Conservation (phyloP, 306 rosid species). For the Acacia crassicarpa region DNA sequence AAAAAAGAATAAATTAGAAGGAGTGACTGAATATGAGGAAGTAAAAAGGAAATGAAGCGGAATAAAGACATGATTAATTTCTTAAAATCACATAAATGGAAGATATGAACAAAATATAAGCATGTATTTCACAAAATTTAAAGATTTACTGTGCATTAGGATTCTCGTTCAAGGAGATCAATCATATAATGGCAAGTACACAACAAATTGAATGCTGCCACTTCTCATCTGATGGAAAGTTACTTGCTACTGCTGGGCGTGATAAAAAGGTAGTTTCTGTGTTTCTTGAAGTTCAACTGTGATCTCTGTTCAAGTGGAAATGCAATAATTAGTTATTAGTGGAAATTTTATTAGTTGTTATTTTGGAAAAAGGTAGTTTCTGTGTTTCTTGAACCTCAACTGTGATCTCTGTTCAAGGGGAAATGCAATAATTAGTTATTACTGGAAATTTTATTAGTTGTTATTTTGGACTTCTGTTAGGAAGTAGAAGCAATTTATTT, state of each 20-base stretch:
- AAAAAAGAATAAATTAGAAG: not conserved
- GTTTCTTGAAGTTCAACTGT: slow-evolving; percentile 17
- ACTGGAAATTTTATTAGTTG: not conserved
- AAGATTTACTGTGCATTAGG: slow-evolving; percentile 42
- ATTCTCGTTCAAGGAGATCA: slow-evolving; percentile 48
- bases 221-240: slow-evolving; percentile 59
- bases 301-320: not conserved
- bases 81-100: not conserved
- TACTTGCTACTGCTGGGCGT: slow-evolving; percentile 63
- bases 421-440: not conserved
- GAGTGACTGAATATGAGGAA: not conserved
- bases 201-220: slow-evolving; percentile 74
- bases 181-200: slow-evolving; percentile 48
- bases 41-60: not conserved
- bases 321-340: not conserved
- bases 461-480: not conserved
- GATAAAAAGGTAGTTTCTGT: slow-evolving; percentile 64
- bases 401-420: not conserved
- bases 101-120: not conserved
- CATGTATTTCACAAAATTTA: not conserved
- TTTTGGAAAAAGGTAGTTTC: not conserved
- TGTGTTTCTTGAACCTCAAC: slow-evolving; percentile 17
- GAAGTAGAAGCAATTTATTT: not conserved
- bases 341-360: not conserved
- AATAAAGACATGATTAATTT: not conserved